These are phyloP conservation scores for Aureobasidium zeae DNA, from an alignment of 2,329 filamentous ascomycete genomes.

Conservation along the genomic window DNA sequence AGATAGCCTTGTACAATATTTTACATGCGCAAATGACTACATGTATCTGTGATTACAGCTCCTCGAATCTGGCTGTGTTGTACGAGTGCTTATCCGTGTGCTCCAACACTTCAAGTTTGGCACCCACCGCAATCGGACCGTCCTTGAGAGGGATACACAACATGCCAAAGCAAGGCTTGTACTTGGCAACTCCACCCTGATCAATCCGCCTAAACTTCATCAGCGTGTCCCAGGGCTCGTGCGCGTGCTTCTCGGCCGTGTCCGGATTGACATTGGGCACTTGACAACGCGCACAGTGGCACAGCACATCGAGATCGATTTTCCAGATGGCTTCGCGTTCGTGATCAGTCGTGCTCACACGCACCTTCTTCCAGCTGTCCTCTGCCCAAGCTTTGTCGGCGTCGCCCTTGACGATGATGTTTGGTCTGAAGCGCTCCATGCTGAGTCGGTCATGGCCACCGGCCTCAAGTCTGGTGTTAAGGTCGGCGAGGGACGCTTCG, in stretches of 20 bases:
- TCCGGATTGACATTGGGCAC: constrained; percentile 57
- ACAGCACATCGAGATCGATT: constrained; percentile 48
- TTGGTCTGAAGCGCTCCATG: constrained; percentile 55
- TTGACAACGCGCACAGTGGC: constrained; percentile 51
- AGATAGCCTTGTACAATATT: constrained; percentile 14
- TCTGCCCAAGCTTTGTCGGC: constrained; percentile 51
- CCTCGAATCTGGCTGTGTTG: constrained; percentile 28
- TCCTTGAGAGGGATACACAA: constrained; percentile 50
- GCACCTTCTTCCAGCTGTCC: constrained; percentile 53
- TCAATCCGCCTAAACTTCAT: constrained; percentile 54
- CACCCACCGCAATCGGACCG: constrained; percentile 48
- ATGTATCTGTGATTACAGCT: constrained; percentile 26
- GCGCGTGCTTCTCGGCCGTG: constrained; percentile 49
- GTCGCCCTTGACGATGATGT: constrained; percentile 52
- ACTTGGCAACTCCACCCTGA: constrained; percentile 49
- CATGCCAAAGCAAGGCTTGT: constrained; percentile 60
- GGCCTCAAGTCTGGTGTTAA: constrained; percentile 44
- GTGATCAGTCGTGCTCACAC: constrained; percentile 33
- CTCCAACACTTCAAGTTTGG: constrained; percentile 48
- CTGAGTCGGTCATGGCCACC: constrained; percentile 41
- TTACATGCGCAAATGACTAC: background rate
- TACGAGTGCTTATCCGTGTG: constrained; percentile 51
- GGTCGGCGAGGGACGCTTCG: constrained; percentile 47
- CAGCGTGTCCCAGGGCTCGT: constrained; percentile 53
- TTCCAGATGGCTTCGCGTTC: constrained; percentile 28